phyloP scores from a whole-genome alignment of 2,329 filamentous ascomycete species.

The Tolypocladium album region DNA sequence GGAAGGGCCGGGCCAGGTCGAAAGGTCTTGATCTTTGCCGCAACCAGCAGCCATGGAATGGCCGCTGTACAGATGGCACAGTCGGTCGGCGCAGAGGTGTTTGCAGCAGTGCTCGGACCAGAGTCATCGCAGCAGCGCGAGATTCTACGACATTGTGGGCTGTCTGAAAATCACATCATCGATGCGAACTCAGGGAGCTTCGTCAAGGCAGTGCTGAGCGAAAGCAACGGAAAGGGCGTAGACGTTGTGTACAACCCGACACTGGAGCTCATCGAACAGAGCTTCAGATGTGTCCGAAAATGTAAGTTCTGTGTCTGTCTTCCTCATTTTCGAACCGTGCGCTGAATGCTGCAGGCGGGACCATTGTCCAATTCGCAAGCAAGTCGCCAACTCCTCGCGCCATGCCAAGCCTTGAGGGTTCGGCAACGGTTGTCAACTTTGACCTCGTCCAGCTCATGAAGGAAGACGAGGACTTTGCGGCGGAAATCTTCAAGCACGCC shows the following conservation, averaged over 20 bases:
- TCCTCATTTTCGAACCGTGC: neutral
- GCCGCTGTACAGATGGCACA: constrained; percentile 30
- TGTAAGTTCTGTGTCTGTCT: constrained; percentile 15
- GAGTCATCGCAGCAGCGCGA: constrained; percentile 21
- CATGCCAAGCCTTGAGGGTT: constrained; percentile 4
- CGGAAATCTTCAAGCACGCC: constrained; percentile 14
- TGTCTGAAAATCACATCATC: constrained; percentile 27
- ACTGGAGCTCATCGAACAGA: constrained; percentile 19
- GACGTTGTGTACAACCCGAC: constrained; percentile 37
- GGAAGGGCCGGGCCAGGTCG: constrained; percentile 15
- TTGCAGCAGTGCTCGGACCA: constrained; percentile 25
- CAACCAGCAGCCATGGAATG: constrained; percentile 30
- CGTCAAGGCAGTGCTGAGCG: constrained; percentile 16
- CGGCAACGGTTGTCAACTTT: constrained; percentile 19
- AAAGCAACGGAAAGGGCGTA: constrained; percentile 22
- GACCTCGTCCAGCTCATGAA: constrained; percentile 20
- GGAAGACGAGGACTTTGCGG: constrained; percentile 20
- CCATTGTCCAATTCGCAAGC: constrained; percentile 19
- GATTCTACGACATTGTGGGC: constrained; percentile 20
- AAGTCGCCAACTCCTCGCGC: constrained; percentile 9
- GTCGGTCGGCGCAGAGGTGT: constrained; percentile 26
- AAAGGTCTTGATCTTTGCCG: constrained; percentile 32
- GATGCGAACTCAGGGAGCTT: constrained; percentile 22
- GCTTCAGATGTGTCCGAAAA: constrained; percentile 22
- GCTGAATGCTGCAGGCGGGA: constrained; percentile 14